Evolutionary conservation across 2,329 filamentous ascomycete species (phyloP), one percentile per base, ranked within the genome.

Genomic region (Sordariomycetes sp.): DNA sequence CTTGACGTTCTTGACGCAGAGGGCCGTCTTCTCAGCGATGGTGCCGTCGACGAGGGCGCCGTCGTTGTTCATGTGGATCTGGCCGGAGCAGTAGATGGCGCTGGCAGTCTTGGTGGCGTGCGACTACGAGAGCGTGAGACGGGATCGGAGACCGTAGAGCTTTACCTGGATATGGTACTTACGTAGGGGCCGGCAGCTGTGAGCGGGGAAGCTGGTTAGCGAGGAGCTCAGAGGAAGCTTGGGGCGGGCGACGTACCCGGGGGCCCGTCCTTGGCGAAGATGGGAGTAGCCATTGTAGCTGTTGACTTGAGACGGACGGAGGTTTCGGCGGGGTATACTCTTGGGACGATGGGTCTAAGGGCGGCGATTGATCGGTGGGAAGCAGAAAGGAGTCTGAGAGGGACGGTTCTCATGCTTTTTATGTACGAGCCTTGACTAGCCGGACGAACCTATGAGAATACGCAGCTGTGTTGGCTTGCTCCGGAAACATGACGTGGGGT

Each of bases 1-100:
- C 70, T 86, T 80, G 67, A 96, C 81, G 73, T 95, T 95, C 72
- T 87, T 76, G 70, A 89, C 77, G 72, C 79, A 82, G 62, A 77
- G 74, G 56, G 73, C 72, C 32, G 82, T 85, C 74, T 83, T 81
- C 64, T 90, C 75, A 66, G 76, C 75, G 63, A 86, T 85, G 64
- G 74, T 76, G 62, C 80, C 82, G 67, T 79, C 72, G 53, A 83
- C 64, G 55, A 84, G 71, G 65, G 74, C 76, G 61, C 81, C 81
- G 57, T 77, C 70, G 59, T 76, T 71, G 61, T 79, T 80, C 61
- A 78, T 73, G 59, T 89, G 90, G 67, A 95, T 91, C 72, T 89
- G 81, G 58, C 82, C 82, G 13, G 82, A 85, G 74, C 79, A 82
- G 74, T 84, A 85, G 72, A 86, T 83, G 67, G 80, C 79, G 56